Conservation (phyloP, 2,329 filamentous ascomycete genomes). For the Huntiella bhutanensis region DNA sequence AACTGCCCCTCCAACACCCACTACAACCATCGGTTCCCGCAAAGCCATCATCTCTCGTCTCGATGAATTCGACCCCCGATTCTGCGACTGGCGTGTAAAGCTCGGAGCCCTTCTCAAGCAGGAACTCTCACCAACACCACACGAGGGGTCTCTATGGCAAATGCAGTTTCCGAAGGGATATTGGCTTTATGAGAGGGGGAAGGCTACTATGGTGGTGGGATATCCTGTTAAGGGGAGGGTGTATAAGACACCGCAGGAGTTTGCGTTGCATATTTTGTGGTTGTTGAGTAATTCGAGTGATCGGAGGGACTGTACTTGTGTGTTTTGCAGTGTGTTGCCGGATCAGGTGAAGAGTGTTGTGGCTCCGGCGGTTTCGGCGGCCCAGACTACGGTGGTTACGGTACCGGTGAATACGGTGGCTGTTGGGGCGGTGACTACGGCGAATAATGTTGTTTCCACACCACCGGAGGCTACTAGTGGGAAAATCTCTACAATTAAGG, state of each 20-base stretch:
- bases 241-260: constrained; percentile 34
- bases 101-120: constrained; percentile 27
- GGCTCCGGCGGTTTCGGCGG: not conserved
- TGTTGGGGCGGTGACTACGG: not conserved
- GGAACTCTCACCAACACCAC: constrained; percentile 23
- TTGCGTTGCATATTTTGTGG: constrained; percentile 33
- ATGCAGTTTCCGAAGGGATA: constrained; percentile 27
- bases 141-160: constrained; percentile 23
- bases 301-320: constrained; percentile 31
- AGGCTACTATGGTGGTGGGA: constrained; percentile 30
- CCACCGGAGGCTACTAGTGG: constrained; percentile 4
- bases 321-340: constrained; percentile 24
- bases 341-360: constrained; percentile 10
- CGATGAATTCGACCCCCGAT: constrained; percentile 25
- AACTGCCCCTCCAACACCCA: constrained; percentile 19
- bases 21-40: constrained; percentile 15
- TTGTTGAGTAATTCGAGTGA: constrained; percentile 28
- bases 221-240: constrained; percentile 29
- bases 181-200: constrained; percentile 29
- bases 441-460: constrained; percentile 1
- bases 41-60: constrained; percentile 23
- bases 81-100: constrained; percentile 27
- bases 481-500: constrained; percentile 10
- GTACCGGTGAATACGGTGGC: not conserved
- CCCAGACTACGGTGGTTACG: not conserved